Conservation (phyloP, 2,329 filamentous ascomycete genomes). For the Penicillium sp. region DNA sequence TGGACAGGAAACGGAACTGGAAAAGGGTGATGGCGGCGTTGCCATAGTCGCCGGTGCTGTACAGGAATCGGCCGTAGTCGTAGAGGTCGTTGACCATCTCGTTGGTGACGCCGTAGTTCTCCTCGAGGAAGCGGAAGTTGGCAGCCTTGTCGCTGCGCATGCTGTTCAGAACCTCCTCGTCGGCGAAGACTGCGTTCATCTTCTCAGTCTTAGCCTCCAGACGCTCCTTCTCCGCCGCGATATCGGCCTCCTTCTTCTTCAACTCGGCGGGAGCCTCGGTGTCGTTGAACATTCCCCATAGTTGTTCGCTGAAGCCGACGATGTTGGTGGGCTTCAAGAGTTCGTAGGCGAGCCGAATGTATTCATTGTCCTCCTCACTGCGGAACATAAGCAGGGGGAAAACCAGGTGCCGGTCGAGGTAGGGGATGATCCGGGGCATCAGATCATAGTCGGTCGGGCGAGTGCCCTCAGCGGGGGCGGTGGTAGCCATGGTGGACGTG, state of each 20-base stretch:
- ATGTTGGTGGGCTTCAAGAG: conserved; percentile 97
- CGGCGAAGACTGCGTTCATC: conserved; percentile 80
- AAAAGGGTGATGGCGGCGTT: conserved; percentile 90
- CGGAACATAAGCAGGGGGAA: conserved; percentile 95
- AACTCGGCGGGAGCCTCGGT: conserved; percentile 81
- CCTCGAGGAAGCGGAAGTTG: conserved; percentile 97
- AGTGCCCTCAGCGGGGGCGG: conserved; percentile 49
- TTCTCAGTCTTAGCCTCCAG: conserved; percentile 84
- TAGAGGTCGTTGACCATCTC: conserved; percentile 96
- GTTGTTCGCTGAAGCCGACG: conserved; percentile 92
- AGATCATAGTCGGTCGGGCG: conserved; percentile 65
- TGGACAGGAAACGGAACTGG: conserved; percentile 96
- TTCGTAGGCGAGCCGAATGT: conserved; percentile 85
- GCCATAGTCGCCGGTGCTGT: conserved; percentile 91
- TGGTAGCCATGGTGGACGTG: conserved; percentile 51
- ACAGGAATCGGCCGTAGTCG: conserved; percentile 95
- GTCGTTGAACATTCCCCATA: conserved; percentile 86
- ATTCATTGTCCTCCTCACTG: conserved; percentile 74
- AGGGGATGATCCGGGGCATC: conserved; percentile 81
- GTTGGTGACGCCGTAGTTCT: conserved; percentile 88
- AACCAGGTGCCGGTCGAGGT: conserved; percentile 93
- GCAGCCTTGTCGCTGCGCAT: conserved; percentile 95
- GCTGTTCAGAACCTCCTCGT: conserved; percentile 86
- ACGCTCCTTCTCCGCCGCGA: conserved; percentile 76
- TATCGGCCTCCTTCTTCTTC: conserved; percentile 82